phyloP scores from a whole-genome alignment of 148 eudicot species.

The Cornus controversa region DNA sequence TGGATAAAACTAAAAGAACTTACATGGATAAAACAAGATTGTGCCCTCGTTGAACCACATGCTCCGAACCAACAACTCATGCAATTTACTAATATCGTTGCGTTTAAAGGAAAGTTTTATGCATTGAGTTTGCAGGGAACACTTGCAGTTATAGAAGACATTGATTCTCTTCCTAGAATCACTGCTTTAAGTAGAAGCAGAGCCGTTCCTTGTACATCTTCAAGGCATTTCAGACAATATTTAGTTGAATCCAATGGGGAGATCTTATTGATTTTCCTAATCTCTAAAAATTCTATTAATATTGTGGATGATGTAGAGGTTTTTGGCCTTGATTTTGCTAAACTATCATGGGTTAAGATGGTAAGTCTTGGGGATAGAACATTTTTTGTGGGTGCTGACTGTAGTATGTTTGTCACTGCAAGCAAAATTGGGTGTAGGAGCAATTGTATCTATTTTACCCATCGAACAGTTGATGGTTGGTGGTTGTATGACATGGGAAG shows the following conservation, averaged over 20 bases:
- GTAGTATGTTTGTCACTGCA: constrained; percentile 24
- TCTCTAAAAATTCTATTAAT: constrained; percentile 12
- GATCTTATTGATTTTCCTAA: constrained; percentile 20
- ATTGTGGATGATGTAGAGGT: constrained; percentile 33
- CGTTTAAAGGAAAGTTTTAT: constrained; percentile 26
- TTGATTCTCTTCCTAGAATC: constrained; percentile 12
- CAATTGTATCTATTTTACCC: constrained; percentile 25
- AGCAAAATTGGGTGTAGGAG: constrained; percentile 23
- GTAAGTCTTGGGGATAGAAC: constrained; percentile 25
- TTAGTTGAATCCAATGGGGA: constrained; percentile 19
- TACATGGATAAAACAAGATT: not conserved
- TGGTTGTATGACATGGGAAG: constrained; percentile 29
- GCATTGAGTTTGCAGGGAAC: constrained; percentile 35
- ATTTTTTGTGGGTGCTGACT: constrained; percentile 20
- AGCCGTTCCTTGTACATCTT: constrained; percentile 22
- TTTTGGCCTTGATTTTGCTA: constrained; percentile 11
- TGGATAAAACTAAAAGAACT: no score
- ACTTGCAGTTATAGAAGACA: constrained; percentile 25
- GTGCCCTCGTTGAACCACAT: constrained; percentile 18
- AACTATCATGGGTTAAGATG: constrained; percentile 30
- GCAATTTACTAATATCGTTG: constrained; percentile 22
- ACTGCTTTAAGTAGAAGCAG: constrained; percentile 11
- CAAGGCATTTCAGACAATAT: constrained; percentile 28
- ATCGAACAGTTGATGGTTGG: constrained; percentile 16
- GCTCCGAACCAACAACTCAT: constrained; percentile 11